Evolutionary conservation across 2,329 filamentous ascomycete genomes (phyloP).

Genomic region (Fusarium burgessii): DNA sequence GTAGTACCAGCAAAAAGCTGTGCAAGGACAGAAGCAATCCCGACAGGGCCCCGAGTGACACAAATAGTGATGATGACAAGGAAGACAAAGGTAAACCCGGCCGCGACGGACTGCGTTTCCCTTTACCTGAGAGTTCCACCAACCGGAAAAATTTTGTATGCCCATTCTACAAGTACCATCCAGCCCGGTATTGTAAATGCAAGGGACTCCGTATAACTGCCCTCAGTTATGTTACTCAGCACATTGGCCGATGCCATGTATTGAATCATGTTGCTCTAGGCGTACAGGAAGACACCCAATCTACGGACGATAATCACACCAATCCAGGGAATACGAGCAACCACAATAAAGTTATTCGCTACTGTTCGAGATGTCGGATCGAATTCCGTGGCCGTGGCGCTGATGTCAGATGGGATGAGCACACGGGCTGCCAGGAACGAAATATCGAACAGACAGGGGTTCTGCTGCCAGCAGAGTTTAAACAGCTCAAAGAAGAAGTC

Average conservation of each 20-base stretch:
- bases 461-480: constrained; percentile 1
- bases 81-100: neutral
- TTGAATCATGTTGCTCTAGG: neutral
- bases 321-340: neutral
- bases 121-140: neutral
- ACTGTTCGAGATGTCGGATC: neutral
- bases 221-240: constrained; percentile 2
- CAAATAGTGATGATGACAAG: neutral
- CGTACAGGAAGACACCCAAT: neutral
- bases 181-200: neutral
- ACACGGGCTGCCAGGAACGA: too few relatives aligned
- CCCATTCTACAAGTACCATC: neutral
- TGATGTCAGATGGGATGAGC: too few relatives aligned
- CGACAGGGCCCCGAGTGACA: neutral
- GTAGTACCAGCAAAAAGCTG: neutral
- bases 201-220: neutral
- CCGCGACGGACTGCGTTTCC: neutral
- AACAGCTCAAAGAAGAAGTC: neutral
- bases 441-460: constrained; percentile 2
- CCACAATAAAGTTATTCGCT: neutral
- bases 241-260: neutral
- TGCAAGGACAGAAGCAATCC: neutral
- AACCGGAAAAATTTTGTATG: neutral
- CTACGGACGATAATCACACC: neutral
- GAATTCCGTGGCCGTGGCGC: neutral